phyloP scores from a whole-genome alignment of 1,284 basidiomycete genomes.

The Schizopora paradoxa region DNA sequence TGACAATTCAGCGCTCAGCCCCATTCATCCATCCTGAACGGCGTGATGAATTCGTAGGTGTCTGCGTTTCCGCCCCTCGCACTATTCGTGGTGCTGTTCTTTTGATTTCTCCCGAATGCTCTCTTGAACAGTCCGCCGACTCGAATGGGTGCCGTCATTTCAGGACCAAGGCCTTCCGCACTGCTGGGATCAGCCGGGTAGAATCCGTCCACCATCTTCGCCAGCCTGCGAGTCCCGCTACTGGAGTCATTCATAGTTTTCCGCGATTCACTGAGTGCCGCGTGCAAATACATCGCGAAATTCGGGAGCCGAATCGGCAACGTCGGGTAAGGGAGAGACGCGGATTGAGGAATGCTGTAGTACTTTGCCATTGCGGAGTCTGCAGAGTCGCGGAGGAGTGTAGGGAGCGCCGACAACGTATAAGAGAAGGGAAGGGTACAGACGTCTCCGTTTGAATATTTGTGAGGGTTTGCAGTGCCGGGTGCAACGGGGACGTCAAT shows the following conservation, averaged over 20 bases:
- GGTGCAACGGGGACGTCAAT: slow-evolving; percentile 59
- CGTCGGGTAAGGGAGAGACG: slow-evolving; percentile 53
- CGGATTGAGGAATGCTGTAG: slow-evolving; percentile 61
- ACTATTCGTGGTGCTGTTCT: slow-evolving; percentile 33
- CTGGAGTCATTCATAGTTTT: slow-evolving; percentile 50
- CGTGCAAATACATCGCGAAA: slow-evolving; percentile 67
- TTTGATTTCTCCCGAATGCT: slow-evolving; percentile 51
- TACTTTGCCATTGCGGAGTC: slow-evolving; percentile 60
- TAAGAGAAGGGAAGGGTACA: slow-evolving; percentile 67
- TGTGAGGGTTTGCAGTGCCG: slow-evolving; percentile 37
- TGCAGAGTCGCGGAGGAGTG: slow-evolving; percentile 54
- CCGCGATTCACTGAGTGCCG: slow-evolving; percentile 62
- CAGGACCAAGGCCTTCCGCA: slow-evolving; percentile 11
- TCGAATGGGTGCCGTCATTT: slow-evolving; percentile 21
- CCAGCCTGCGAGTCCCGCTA: slow-evolving; percentile 56
- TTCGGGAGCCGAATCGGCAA: slow-evolving; percentile 70
- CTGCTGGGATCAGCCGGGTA: slow-evolving; percentile 39
- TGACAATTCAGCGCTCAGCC: too few relatives aligned
- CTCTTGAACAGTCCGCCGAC: slow-evolving; percentile 52
- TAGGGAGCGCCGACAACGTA: slow-evolving; percentile 49
- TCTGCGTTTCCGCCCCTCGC: slow-evolving; percentile 59
- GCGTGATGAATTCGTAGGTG: slow-evolving; percentile 72
- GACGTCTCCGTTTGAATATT: slow-evolving; percentile 53
- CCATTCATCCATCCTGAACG: slow-evolving; percentile 45
- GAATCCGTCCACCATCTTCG: slow-evolving; percentile 55